phyloP scores from a whole-genome alignment of 257 asterid genomes.

The Fraxinus americana region DNA sequence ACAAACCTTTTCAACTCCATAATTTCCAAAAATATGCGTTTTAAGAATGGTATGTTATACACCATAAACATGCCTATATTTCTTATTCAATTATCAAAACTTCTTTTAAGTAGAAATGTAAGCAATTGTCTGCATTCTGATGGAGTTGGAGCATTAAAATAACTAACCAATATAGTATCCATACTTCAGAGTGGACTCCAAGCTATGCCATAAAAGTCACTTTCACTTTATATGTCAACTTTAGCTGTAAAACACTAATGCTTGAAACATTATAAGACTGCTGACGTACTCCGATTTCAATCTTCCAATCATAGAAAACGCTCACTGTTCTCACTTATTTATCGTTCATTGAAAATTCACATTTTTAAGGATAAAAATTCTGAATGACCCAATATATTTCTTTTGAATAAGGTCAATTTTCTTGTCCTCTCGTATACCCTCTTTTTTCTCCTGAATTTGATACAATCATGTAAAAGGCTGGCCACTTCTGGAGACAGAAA shows the following conservation, averaged over 20 bases:
- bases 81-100: neutral
- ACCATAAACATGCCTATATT: neutral
- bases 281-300: neutral
- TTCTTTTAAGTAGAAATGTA: neutral
- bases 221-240: neutral
- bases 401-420: neutral
- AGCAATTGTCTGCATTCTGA: neutral
- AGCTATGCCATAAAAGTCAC: neutral
- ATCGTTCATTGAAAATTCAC: neutral
- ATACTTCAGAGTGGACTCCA: constrained; percentile 1
- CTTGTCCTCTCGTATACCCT: neutral
- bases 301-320: neutral
- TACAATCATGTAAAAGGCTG: neutral
- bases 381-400: neutral
- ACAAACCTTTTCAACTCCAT: too few species aligned
- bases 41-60: neutral
- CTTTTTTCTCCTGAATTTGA: neutral
- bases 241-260: neutral
- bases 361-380: neutral
- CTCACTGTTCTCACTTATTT: neutral
- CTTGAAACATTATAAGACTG: neutral
- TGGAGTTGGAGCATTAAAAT: constrained; percentile 2
- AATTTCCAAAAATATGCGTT: neutral
- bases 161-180: constrained; percentile 1
- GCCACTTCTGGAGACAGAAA: neutral